Base-by-base conservation (phyloP, 2,329 filamentous ascomycete genomes). In the Talaromyces sp. region DNA sequence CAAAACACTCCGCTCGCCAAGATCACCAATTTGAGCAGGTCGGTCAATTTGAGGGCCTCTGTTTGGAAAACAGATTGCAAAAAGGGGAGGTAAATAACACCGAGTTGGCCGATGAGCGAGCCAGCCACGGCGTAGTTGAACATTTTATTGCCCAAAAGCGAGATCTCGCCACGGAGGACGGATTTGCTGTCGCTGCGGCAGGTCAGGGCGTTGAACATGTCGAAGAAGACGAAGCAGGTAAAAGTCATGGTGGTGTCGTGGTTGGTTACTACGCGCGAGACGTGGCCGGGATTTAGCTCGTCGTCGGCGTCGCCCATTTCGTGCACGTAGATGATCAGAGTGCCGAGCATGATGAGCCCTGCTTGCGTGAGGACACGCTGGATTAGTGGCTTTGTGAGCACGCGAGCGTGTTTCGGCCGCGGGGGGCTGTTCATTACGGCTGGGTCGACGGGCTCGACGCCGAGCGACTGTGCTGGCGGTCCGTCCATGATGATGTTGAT, bases 201-300 rank as follows among this genome's bases (percentile, higher is more conserved):
- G 16, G 91, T 89, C 27, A 99, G 82, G 1, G 95, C 95, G 76
- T 99, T 98, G 82, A 98, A 97, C 95, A 99, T 99, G 81, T 99
- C 95, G 76, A 98, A 99, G 59, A 99, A 85, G 53, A 99, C 95
- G 73, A 99, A 99, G 78, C 93, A 96, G 5, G 95, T 99, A 74
- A 99, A 99, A 0, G 95, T 98, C 90, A 99, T 97, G 66, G 95
- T 99, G 1, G 95, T 99, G 78, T 99, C 95, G 68, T 96, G 92
- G 56, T 91, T 91, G 1, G 89, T 96, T 63, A 98, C 90, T 62
- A 88, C 81, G 60, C 91, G 73, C 4, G 75, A 74, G n/a, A 70
- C 72, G 52, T 75, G 73, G 23, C 73, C 75, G 0, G 75, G 66
- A n/a, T 68, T 72, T n/a, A 67, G 63, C n/a, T 72, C 69, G 65